Base-by-base conservation (phyloP, 345 rosid genomes). In the Euphorbia peplus region DNA sequence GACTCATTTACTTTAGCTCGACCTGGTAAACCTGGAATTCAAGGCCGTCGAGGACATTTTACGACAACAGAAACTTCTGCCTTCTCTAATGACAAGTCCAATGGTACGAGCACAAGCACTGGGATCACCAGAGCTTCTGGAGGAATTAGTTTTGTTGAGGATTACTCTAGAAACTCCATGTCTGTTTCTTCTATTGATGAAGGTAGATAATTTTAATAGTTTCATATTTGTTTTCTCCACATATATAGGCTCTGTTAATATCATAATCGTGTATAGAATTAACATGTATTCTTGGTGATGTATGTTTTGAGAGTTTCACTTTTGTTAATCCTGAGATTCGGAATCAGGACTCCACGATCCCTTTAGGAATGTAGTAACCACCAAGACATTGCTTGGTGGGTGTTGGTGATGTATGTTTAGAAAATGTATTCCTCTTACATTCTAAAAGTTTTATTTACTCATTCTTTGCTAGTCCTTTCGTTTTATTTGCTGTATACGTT, bases 131-230 rank as follows among this genome's bases (percentile, higher is more conserved):
- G 29, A 76, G 78, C 64, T 60, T 85, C 85, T 13, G 84, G 81
- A 10, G 83, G 82, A 24, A 75, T 72, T 74, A 89, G 86, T 71
- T 51, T 79, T 67, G 77, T 68, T 1, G 96, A 90, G 70, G 98
- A 93, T 29, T 83, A 81, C 63, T 89, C 97, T n/a, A 86, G 93
- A 70, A 90, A 81, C 65, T 93, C 96, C 7, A 87, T 90, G 8
- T 85, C 97, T 37, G 77, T 79, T 77, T 90, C 96, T 76, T 93
- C 98, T 14, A 59, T 88, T 39, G 89, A 83, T 21, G 96, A 93
- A 81, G 98, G 97, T 35, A 85, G 97, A 78, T 93, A 72, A 84
- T 47, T n/a, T n/a, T n/a, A n/a, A n/a, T n/a, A n/a, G n/a, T n/a
- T n/a, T n/a, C n/a, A n/a, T n/a, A n/a, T n/a, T n/a, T n/a, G n/a